Conservation (phyloP, 352 stramenopile species). For the Globisporangium okanoganense region DNA sequence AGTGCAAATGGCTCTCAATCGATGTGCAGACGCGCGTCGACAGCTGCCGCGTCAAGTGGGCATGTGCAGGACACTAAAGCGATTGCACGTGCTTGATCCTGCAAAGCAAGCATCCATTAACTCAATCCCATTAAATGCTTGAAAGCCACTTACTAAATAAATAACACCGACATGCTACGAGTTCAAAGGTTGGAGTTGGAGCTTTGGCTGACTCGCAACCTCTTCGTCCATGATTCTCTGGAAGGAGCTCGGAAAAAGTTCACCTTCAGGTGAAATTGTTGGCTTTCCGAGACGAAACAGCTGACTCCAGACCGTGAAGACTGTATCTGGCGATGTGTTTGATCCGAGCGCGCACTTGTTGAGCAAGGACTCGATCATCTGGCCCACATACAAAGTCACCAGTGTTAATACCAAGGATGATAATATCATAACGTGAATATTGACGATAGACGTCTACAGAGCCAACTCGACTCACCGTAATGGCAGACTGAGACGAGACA, state of each 20-base stretch:
- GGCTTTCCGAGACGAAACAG: constrained; percentile 46
- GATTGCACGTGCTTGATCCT: not conserved
- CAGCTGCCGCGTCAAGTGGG: constrained; percentile 64
- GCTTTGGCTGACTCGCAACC: constrained; percentile 45
- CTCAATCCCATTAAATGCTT: not conserved
- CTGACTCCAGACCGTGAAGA: constrained; percentile 57
- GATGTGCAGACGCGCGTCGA: constrained; percentile 43
- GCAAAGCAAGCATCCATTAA: not conserved
- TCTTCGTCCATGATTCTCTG: constrained; percentile 39
- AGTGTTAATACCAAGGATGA: not conserved
- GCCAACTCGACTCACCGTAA: constrained; percentile 32
- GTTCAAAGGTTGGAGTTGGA: constrained; percentile 29
- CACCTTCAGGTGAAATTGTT: not conserved
- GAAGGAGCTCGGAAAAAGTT: constrained; percentile 26
- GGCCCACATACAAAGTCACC: constrained; percentile 1
- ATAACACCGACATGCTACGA: constrained; percentile 7
- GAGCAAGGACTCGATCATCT: constrained; percentile 69
- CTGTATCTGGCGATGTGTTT: constrained; percentile 40
- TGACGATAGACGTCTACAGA: not conserved
- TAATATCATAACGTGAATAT: no score
- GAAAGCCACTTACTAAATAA: constrained; percentile 7
- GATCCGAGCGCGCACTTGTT: constrained; percentile 53
- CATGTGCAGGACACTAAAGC: constrained; percentile 54
- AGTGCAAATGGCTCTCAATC: constrained; percentile 80
- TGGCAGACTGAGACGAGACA: constrained; percentile 46